These are phyloP conservation scores for Aspergillus luchuensis DNA, from an alignment of 2,329 filamentous ascomycete genomes.

Conservation along the genomic window DNA sequence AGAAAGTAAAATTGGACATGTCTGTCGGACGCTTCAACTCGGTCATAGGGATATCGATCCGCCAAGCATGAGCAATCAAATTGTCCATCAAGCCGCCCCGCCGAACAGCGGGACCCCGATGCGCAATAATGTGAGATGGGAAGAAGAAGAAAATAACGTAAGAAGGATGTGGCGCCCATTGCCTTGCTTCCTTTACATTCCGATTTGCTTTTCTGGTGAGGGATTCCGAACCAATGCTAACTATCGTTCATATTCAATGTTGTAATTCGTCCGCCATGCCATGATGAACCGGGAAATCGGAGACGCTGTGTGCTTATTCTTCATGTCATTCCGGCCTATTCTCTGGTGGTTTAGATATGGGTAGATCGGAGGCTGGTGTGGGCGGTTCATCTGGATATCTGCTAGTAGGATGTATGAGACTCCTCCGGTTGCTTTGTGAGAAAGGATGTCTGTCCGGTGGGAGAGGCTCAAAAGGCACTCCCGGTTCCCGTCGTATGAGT, in stretches of 20 bases:
- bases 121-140: conserved; percentile 3
- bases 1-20: conserved; percentile 15
- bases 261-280: conserved; percentile 27
- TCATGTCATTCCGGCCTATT: conserved; percentile 22
- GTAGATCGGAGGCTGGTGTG: conserved; percentile 23
- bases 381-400: conserved; percentile 26
- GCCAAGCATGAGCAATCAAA: conserved; percentile 17
- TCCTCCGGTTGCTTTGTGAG: conserved; percentile 28
- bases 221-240: conserved; percentile 31
- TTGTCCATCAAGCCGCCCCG: conserved; percentile 12
- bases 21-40: conserved; percentile 14
- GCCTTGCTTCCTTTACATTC: conserved; percentile 19
- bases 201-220: conserved; percentile 15
- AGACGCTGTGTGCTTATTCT: conserved; percentile 4
- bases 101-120: background rate
- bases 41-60: conserved; percentile 10
- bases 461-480: conserved; percentile 25
- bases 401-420: conserved; percentile 26
- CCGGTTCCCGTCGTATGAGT: conserved; percentile 28
- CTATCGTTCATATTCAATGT: conserved; percentile 34
- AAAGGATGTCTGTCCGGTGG: conserved; percentile 29
- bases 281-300: conserved; percentile 13
- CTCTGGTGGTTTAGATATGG: conserved; percentile 23
- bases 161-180: conserved; percentile 17
- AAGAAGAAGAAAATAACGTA: conserved; percentile 7